Conservation (phyloP, 768 basidiomycete species). For the Piloderma croceum region DNA sequence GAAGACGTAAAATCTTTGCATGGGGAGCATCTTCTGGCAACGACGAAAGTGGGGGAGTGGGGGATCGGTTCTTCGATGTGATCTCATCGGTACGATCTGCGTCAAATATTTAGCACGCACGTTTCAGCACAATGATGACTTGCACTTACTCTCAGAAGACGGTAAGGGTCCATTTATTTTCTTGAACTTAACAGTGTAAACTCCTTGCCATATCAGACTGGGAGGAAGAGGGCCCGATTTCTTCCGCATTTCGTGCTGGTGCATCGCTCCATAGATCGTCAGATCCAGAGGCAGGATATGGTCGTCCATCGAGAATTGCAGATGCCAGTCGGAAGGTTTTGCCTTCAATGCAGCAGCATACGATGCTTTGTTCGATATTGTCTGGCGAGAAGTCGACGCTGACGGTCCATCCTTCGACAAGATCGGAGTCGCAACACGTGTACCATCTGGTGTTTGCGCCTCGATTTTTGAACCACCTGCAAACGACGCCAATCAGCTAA, state of each 20-base stretch:
- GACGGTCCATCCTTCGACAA: constrained; percentile 39
- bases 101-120: constrained; percentile 19
- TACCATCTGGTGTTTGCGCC: constrained; percentile 96
- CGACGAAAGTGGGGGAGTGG: constrained; percentile 66
- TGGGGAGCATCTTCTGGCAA: constrained; percentile 81
- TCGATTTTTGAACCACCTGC: constrained; percentile 89
- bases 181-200: constrained; percentile 90
- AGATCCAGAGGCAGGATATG: constrained; percentile 77
- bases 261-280: constrained; percentile 95
- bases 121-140: constrained; percentile 16
- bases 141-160: constrained; percentile 56
- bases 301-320: constrained; percentile 93
- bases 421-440: constrained; percentile 85
- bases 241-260: constrained; percentile 83
- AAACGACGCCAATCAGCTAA: constrained; percentile 5
- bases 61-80: constrained; percentile 53
- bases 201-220: constrained; percentile 80
- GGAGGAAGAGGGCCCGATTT: constrained; percentile 57
- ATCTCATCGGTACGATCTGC: constrained; percentile 37
- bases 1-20: constrained; percentile 83
- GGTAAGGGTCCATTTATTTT: constrained; percentile 83
- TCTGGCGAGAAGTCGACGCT: constrained; percentile 25
- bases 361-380: constrained; percentile 47
- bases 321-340: constrained; percentile 93
- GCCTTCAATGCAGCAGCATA: constrained; percentile 94